Conservation (phyloP, 495 filamentous ascomycete species). For the Cercophora samala region DNA sequence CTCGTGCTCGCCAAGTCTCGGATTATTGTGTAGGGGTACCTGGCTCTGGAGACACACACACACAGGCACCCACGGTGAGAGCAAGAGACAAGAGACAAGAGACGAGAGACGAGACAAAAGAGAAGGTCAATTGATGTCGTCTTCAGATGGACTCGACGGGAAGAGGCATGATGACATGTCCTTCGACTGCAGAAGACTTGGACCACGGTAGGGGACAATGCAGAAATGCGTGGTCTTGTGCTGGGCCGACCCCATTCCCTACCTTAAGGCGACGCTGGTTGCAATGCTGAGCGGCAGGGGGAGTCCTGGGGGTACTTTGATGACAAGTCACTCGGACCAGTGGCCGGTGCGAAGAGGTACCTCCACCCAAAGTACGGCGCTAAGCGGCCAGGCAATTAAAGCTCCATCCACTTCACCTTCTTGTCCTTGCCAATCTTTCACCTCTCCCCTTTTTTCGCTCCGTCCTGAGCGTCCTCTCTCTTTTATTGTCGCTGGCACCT, state of each 20-base stretch:
- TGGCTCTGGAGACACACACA: too few relatives aligned
- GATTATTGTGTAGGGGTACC: not conserved
- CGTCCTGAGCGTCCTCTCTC: constrained; percentile 7
- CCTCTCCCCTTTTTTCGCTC: constrained; percentile 28
- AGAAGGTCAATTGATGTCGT: not conserved
- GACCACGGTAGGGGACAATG: not conserved
- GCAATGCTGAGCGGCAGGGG: constrained; percentile 18
- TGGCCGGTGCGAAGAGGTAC: constrained; percentile 14
- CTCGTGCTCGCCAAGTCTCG: not conserved
- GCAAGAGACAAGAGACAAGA: not conserved
- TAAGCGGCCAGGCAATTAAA: constrained; percentile 30
- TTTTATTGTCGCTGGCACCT: constrained; percentile 24
- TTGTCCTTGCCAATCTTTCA: constrained; percentile 23
- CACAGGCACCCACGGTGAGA: not conserved
- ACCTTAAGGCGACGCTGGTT: constrained; percentile 1
- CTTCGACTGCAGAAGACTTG: not conserved
- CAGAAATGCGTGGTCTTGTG: not conserved
- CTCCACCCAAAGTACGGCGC: constrained; percentile 13
- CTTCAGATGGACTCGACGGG: not conserved
- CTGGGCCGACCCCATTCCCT: constrained; percentile 7
- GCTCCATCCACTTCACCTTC: constrained; percentile 17
- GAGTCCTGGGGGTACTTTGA: not conserved
- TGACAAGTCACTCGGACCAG: constrained; percentile 5
- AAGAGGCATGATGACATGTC: not conserved
- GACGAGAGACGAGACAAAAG: not conserved